Conservation (phyloP, 2,329 filamentous ascomycete genomes). For the Pseudogymnoascus destructans region DNA sequence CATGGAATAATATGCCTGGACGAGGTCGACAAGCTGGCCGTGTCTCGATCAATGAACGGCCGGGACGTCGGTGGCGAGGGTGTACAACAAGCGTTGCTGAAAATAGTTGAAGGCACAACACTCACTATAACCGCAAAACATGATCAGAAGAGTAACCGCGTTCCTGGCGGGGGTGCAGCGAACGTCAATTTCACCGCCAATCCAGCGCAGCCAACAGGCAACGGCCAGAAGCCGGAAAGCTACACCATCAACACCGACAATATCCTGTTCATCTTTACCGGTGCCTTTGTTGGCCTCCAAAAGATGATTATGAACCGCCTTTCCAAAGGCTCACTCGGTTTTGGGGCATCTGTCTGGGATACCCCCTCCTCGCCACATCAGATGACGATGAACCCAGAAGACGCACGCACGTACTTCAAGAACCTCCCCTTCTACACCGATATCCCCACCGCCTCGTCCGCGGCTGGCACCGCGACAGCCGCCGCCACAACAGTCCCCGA, state of each 20-base stretch:
- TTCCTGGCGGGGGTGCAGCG: constrained; percentile 13
- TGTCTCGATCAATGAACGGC: constrained; percentile 46
- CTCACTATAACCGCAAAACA: constrained; percentile 83
- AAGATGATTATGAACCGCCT: constrained; percentile 81
- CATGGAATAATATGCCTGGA: constrained; percentile 91
- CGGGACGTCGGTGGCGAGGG: constrained; percentile 94
- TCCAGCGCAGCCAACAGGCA: constrained; percentile 13
- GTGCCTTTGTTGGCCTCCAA: constrained; percentile 85
- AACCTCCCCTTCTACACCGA: constrained; percentile 42
- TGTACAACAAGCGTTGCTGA: constrained; percentile 87
- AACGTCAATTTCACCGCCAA: constrained; percentile 12
- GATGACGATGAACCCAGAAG: constrained; percentile 49
- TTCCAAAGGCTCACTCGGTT: constrained; percentile 72
- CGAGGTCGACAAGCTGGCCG: constrained; percentile 91
- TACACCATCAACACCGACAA: constrained; percentile 83
- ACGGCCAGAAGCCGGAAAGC: constrained; percentile 29
- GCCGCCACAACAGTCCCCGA: neutral
- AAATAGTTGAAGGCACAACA: constrained; percentile 92
- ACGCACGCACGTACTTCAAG: constrained; percentile 39
- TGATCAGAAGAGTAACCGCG: constrained; percentile 35
- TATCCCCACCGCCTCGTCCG: neutral
- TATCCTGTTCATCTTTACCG: constrained; percentile 93
- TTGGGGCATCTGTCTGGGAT: constrained; percentile 67
- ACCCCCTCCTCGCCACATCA: constrained; percentile 37
- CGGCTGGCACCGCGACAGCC: neutral